Conservation (phyloP, 2,329 filamentous ascomycete genomes). For the Talaromyces sp. region DNA sequence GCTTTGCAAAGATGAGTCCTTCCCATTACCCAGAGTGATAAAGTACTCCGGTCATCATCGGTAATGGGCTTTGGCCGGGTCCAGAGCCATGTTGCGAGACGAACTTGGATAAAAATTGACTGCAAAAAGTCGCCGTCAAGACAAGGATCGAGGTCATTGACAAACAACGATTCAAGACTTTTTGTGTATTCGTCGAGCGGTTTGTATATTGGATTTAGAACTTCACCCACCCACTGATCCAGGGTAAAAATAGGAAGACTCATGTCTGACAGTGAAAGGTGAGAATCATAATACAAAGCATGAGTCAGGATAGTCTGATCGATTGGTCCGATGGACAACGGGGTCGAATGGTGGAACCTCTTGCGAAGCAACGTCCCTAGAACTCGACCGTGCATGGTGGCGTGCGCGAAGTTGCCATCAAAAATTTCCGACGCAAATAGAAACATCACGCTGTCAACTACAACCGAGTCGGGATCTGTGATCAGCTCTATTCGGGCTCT, state of each 20-base stretch:
- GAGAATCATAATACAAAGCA: background rate
- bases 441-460: constrained; percentile 7
- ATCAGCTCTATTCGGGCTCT: background rate
- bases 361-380: background rate
- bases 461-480: background rate
- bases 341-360: background rate
- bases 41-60: background rate
- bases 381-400: background rate
- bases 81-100: background rate
- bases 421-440: background rate
- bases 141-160: background rate
- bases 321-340: background rate
- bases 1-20: background rate
- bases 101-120: background rate
- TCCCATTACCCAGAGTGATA: constrained; percentile 3
- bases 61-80: constrained; percentile 2
- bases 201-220: background rate
- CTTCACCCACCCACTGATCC: background rate
- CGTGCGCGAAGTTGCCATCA: background rate
- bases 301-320: constrained; percentile 5
- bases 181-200: background rate
- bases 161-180: background rate
- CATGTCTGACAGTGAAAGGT: background rate
- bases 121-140: background rate
- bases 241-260: constrained; percentile 4